Conservation (phyloP, 148 eudicot genomes). For the Cornus controversa region DNA sequence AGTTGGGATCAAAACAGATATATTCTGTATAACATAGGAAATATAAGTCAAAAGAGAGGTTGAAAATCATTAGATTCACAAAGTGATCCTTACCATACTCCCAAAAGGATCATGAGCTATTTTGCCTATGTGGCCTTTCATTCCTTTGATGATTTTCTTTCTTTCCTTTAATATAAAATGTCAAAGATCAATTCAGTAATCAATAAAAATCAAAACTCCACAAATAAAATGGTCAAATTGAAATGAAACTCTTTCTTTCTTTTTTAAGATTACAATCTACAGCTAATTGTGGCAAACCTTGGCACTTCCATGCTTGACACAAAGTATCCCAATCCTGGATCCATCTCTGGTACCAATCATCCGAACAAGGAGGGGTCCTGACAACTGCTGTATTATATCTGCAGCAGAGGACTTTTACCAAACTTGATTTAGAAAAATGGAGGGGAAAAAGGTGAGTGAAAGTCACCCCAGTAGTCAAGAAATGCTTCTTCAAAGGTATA, state of each 20-base stretch:
- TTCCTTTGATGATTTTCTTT: slow-evolving; percentile 80
- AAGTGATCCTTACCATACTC: slow-evolving; percentile 55
- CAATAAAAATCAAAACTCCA: background rate
- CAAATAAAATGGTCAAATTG: background rate
- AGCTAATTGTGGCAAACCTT: slow-evolving; percentile 53
- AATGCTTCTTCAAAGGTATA: background rate
- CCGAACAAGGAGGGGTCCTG: slow-evolving; percentile 72
- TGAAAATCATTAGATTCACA: background rate
- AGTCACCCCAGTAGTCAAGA: background rate
- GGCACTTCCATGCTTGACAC: slow-evolving; percentile 86
- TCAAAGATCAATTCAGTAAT: slow-evolving; percentile 19
- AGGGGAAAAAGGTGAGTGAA: background rate
- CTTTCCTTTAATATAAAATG: slow-evolving; percentile 52
- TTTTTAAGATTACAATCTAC: background rate
- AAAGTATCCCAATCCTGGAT: slow-evolving; percentile 73
- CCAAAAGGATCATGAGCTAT: slow-evolving; percentile 69
- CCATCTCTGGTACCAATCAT: slow-evolving; percentile 88
- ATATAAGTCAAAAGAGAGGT: background rate
- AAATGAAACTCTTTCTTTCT: background rate
- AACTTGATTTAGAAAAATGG: slow-evolving; percentile 26
- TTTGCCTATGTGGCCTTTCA: slow-evolving; percentile 74
- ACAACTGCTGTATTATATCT: slow-evolving; percentile 72
- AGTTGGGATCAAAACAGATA: background rate
- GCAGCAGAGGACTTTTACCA: slow-evolving; percentile 65
- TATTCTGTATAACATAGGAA: background rate